These are phyloP conservation scores for Sedum album DNA, from an alignment of 164 flowering plant species.

Conservation along the genomic window DNA sequence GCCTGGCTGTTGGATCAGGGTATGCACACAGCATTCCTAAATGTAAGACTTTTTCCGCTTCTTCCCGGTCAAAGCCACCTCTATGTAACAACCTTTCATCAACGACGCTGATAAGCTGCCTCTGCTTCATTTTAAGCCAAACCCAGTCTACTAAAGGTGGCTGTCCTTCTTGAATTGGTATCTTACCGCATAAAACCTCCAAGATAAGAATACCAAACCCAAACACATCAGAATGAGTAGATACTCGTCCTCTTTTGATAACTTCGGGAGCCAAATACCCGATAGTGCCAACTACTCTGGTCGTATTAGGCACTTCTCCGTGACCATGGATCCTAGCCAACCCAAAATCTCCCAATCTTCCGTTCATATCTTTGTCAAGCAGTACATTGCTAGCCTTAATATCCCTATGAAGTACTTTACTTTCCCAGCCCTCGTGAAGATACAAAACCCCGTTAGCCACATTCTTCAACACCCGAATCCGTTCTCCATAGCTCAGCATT, in stretches of 20 bases:
- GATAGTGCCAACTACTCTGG: slow-evolving; percentile 53
- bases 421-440: slow-evolving; percentile 64
- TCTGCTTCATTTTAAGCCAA: slow-evolving; percentile 26
- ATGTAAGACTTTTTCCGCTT: slow-evolving; percentile 36
- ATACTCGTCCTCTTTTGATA: slow-evolving; percentile 41
- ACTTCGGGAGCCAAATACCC: slow-evolving; percentile 69
- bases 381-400: slow-evolving; percentile 67
- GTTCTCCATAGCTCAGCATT: slow-evolving; percentile 31
- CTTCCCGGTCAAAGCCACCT: slow-evolving; percentile 33
- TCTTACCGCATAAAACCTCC: slow-evolving; percentile 57
- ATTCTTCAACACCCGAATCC: slow-evolving; percentile 40
- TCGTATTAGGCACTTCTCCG: slow-evolving; percentile 32
- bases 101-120: slow-evolving; percentile 25
- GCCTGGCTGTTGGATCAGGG: slow-evolving; percentile 39
- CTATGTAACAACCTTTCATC: slow-evolving; percentile 27
- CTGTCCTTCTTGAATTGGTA: slow-evolving; percentile 52
- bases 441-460: slow-evolving; percentile 53
- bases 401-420: slow-evolving; percentile 57
- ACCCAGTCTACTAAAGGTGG: slow-evolving; percentile 41
- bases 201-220: slow-evolving; percentile 50
- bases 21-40: slow-evolving; percentile 51
- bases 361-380: slow-evolving; percentile 59
- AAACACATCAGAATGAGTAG: slow-evolving; percentile 47
- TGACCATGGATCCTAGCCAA: slow-evolving; percentile 54
- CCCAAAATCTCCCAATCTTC: slow-evolving; percentile 63